A percentile compares a stretch with the other conserved stretches of the same genome.
Conservation (phyloP, 176 grass and related monocot species). For the Hsuehochloa calcarea region DNA sequence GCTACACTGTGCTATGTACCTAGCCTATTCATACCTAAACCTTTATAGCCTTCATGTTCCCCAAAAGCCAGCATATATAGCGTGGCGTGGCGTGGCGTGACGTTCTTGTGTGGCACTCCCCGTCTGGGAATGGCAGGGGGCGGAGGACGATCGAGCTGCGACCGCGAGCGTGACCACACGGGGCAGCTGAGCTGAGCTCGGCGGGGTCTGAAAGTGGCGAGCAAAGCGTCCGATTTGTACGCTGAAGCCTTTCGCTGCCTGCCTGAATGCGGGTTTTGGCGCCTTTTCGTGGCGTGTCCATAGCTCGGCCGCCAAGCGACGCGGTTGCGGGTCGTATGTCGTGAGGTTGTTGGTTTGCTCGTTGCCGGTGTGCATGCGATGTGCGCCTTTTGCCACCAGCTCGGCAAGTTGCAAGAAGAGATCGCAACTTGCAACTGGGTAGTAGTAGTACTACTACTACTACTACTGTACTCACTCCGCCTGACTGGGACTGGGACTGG, state of each 20-base stretch:
- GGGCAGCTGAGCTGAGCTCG: not conserved
- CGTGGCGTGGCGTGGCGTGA: not conserved
- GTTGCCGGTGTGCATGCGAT: not conserved
- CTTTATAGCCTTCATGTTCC: not conserved
- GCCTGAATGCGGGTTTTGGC: not conserved
- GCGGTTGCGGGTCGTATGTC: not conserved
- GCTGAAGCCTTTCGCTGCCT: not conserved
- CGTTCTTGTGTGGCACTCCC: not conserved
- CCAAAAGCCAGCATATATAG: not conserved
- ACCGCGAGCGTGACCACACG: not conserved
- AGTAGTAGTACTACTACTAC: not conserved
- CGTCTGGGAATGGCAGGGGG: no score
- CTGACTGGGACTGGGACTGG: not conserved
- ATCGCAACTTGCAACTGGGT: not conserved
- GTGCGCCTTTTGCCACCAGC: not conserved
- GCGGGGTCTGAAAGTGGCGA: not conserved
- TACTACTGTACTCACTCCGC: not conserved
- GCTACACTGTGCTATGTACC: no score
- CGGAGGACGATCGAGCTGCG: not conserved
- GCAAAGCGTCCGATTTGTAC: not conserved
- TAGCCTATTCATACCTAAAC: not conserved
- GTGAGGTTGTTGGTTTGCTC: not conserved
- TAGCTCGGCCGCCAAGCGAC: not conserved
- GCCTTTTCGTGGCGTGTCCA: not conserved
- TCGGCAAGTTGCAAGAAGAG: not conserved